Evolutionary conservation across 495 filamentous ascomycete species (phyloP).

Genomic region (Parathielavia hyrcaniae): DNA sequence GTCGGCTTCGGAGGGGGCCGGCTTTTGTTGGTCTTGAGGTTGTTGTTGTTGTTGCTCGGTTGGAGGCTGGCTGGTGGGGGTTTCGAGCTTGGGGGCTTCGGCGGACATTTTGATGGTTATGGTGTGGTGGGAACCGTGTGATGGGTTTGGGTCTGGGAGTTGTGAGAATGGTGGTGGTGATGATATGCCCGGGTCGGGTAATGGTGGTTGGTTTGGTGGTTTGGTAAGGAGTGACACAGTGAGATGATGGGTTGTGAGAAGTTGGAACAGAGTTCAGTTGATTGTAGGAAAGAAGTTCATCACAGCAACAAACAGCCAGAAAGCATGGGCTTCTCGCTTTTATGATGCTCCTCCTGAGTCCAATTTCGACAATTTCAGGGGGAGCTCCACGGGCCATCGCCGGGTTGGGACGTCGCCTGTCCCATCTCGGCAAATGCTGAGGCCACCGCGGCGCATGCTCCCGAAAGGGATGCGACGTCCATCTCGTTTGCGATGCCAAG

Average conservation of each 20-base stretch:
- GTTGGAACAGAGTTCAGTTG: neutral
- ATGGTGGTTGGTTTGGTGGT: neutral
- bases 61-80: neutral
- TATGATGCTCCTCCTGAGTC: neutral
- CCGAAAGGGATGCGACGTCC: neutral
- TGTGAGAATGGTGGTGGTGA: neutral
- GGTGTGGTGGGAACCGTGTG: neutral
- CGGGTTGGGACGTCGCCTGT: neutral
- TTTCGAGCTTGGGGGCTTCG: conserved; percentile 44
- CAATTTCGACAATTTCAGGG: conserved; percentile 8
- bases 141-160: neutral
- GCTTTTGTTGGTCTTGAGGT: neutral
- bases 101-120: conserved; percentile 30
- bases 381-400: conserved; percentile 1
- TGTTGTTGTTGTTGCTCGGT: neutral
- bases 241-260: neutral
- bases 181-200: neutral
- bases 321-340: neutral
- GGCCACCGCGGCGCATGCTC: neutral
- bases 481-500: conserved; percentile 21
- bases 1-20: neutral
- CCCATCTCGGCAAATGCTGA: conserved; percentile 2
- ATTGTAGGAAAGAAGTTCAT: neutral
- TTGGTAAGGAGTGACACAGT: neutral
- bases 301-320: neutral